Conservation (phyloP, 2,329 filamentous ascomycete species). For the Talaromyces sp. region DNA sequence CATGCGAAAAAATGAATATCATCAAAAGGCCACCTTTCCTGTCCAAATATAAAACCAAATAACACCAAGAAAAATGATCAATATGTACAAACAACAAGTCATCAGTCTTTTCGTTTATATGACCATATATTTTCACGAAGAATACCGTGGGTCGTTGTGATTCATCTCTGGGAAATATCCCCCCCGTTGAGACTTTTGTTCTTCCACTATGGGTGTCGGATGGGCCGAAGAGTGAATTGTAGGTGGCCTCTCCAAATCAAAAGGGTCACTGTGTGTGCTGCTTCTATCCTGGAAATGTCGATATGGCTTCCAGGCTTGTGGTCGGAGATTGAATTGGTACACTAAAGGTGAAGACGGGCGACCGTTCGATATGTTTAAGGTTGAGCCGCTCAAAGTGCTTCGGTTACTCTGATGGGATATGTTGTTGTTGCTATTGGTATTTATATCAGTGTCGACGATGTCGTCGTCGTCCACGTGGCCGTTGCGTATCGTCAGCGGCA, state of each 20-base stretch:
- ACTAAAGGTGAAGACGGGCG: constrained; percentile 5
- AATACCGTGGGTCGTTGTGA: not conserved
- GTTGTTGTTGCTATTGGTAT: not conserved
- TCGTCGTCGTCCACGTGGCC: not conserved
- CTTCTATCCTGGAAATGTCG: constrained; percentile 10
- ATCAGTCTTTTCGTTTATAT: not conserved
- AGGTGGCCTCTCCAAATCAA: constrained; percentile 29
- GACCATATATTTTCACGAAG: not conserved
- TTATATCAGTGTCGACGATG: not conserved
- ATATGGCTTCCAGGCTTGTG: constrained; percentile 1
- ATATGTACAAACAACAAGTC: not conserved
- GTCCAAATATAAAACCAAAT: not conserved
- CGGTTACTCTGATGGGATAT: not conserved
- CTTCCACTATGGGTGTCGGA: constrained; percentile 1
- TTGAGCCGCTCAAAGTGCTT: constrained; percentile 3
- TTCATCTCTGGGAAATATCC: not conserved
- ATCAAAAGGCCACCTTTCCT: not conserved
- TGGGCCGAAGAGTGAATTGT: constrained; percentile 8
- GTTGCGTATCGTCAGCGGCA: constrained; percentile 9
- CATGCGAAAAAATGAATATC: not conserved
- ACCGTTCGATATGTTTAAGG: not conserved
- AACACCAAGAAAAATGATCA: not conserved
- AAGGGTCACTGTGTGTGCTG: constrained; percentile 31
- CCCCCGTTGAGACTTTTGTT: not conserved
- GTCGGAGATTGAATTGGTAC: not conserved